Base-by-base conservation (phyloP, 2,329 filamentous ascomycete genomes). In the Phialemonium atrogriseum region DNA sequence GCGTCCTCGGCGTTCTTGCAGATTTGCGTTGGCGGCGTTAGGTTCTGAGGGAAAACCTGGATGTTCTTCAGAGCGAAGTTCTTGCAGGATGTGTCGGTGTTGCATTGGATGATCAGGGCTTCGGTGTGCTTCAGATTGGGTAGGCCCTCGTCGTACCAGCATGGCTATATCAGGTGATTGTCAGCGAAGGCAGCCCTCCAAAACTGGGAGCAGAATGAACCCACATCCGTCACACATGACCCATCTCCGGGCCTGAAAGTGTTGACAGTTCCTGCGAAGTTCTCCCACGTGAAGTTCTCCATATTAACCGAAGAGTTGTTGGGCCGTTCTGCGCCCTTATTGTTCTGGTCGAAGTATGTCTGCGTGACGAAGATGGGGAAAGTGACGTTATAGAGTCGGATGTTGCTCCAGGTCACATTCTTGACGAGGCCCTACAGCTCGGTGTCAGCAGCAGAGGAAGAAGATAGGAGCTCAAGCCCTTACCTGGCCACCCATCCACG, bases 351-450 rank as follows among this genome's bases (percentile, higher is more conserved):
- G 37, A 46, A 44, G 42, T 65, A 65, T 23, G 53, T 61, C 43
- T 64, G 59, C 3, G 60, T 64, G n/a, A 64, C 58, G 34, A 62
- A 64, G 33, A 64, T 58, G 2, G 61, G 61, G 38, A 64, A 64
- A 0, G 60, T 56, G 18, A 64, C 61, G 34, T 64, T 65, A 41
- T 56, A 56, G 10, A 54, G 39, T 5, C 56, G 43, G 32, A 64
- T 59, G 37, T 64, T 60, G 31, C 50, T 54, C 62, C 62, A 65
- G 19, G 53, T 59, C 26, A 66, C 49, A 31, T 62, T 60, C 42
- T 54, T 56, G 5, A 52, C 59, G 5, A 64, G 46, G 3, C 60
- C 61, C 34, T 28, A 21, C 5, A 58, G 47, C 1, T 6, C n/a
- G n/a, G n/a, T 10, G 15, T 14, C 13, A 15, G 37, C 12, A 37